phyloP scores from a whole-genome alignment of 495 filamentous ascomycete species.

The Hypoxylon cercidicola region DNA sequence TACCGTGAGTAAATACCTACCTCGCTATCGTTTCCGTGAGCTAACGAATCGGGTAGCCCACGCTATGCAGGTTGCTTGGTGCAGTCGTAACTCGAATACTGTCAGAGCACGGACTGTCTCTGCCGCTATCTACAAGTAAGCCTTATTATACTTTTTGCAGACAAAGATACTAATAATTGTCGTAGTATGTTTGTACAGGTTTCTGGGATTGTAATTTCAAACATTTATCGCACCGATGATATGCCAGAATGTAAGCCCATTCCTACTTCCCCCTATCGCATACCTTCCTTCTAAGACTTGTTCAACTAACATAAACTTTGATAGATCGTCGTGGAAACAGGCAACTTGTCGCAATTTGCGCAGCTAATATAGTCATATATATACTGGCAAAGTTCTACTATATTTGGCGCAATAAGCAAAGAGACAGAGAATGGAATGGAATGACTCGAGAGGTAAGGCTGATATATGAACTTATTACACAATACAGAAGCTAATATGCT shows the following conservation, averaged over 20 bases:
- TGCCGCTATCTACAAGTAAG: slow-evolving; percentile 35
- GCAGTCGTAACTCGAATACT: slow-evolving; percentile 66
- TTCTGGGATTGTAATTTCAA: slow-evolving; percentile 67
- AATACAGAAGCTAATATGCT: neutral
- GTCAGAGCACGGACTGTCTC: slow-evolving; percentile 68
- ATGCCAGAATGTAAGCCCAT: slow-evolving; percentile 41
- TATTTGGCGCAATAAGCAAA: slow-evolving; percentile 63
- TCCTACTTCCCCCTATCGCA: neutral
- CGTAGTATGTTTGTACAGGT: slow-evolving; percentile 74
- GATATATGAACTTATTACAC: neutral
- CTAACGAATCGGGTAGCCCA: slow-evolving; percentile 35
- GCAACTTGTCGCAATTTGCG: slow-evolving; percentile 65
- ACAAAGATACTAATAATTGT: neutral
- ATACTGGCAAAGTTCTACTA: slow-evolving; percentile 69
- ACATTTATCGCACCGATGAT: slow-evolving; percentile 71
- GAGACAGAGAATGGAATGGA: slow-evolving; percentile 60
- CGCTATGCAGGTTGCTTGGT: slow-evolving; percentile 67
- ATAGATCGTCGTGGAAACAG: slow-evolving; percentile 69
- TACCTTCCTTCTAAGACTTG: neutral
- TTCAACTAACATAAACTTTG: slow-evolving; percentile 60
- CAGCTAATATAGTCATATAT: slow-evolving; percentile 66
- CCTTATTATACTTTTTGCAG: neutral
- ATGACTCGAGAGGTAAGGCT: slow-evolving; percentile 71
- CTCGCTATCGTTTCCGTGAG: slow-evolving; percentile 53
- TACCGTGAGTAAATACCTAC: slow-evolving; percentile 42